Evolutionary conservation across 441 rosid species (phyloP), one percentile per base, ranked within the genome.

Genomic region (Jatropha podagrica): DNA sequence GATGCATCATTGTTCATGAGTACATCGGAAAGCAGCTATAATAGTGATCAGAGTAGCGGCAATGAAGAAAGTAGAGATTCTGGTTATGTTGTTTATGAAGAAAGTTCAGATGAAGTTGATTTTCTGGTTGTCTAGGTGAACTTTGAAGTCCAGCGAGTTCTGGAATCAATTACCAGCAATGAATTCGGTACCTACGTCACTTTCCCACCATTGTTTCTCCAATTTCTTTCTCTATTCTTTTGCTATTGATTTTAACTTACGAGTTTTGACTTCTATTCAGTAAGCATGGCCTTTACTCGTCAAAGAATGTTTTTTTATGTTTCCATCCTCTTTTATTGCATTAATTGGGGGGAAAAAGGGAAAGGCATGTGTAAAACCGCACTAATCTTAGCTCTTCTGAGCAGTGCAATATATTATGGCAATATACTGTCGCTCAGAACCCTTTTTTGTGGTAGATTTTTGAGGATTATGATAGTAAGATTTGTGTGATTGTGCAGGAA

Each of bases 51-150:
- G 76, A 84, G 89, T 77, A 87, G 95, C 64, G 90, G 90, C 66
- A 90, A 87, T 1, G 91, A 88, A 79, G 94, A 88, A 76, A 77
- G 86, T 51, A 49, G 54, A 49, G 54, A 49, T 42, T 42, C 46
- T 42, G 87, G 81, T 76, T 88, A 79, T 73, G 65, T 79, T 64
- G 72, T 87, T 49, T 87, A 62, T 12, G 90, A 87, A 81, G 94
- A 86, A 80, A 88, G 94, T 81, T 88, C 91, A 51, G 94, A 90
- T 59, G 94, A 90, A 76, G 87, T 85, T 69, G 91, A 90, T 68
- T 87, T 81, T 73, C 78, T 86, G 80, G 78, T 79, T 58, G 69
- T 78, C 62, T 87, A 85, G 81, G 69, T 65, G 73, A 79, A 52
- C 52, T 46, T 32, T 63, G 17, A 42, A 37, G 70, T 54, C 62